These are phyloP conservation scores for Rhododendron williamsianum DNA, from an alignment of 148 eudicot species.

Conservation along the genomic window DNA sequence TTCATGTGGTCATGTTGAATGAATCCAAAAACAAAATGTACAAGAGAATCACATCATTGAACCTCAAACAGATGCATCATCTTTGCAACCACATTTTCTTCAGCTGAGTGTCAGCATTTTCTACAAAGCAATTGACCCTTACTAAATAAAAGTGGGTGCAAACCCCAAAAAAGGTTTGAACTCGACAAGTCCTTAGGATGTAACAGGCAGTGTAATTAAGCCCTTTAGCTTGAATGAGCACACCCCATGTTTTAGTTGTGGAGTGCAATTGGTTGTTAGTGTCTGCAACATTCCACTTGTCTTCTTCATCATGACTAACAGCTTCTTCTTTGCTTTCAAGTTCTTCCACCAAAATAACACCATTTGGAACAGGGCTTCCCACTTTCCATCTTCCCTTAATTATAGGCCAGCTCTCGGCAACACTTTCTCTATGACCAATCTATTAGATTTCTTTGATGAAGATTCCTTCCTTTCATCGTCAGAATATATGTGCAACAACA, in stretches of 20 bases:
- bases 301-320: not conserved
- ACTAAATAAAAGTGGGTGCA: slow-evolving; percentile 42
- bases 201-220: slow-evolving; percentile 32
- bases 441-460: slow-evolving; percentile 9
- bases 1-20: not conserved
- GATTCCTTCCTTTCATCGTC: not conserved
- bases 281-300: not conserved
- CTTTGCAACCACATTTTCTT: slow-evolving; percentile 29
- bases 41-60: not conserved
- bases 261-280: slow-evolving; percentile 5
- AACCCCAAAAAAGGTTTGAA: slow-evolving; percentile 28
- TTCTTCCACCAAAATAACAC: slow-evolving; percentile 45
- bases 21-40: not conserved
- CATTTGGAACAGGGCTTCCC: slow-evolving; percentile 25
- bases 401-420: slow-evolving; percentile 28
- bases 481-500: slow-evolving; percentile 39
- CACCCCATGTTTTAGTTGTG: slow-evolving; percentile 37
- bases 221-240: slow-evolving; percentile 43
- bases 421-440: slow-evolving; percentile 32
- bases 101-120: slow-evolving; percentile 22
- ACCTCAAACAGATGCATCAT: not conserved
- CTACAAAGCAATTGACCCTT: slow-evolving; percentile 33
- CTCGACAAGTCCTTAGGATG: slow-evolving; percentile 39
- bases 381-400: slow-evolving; percentile 31
- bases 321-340: slow-evolving; percentile 13